Base-by-base conservation (phyloP, 331 rosid genomes). In the Malus hybrid region DNA sequence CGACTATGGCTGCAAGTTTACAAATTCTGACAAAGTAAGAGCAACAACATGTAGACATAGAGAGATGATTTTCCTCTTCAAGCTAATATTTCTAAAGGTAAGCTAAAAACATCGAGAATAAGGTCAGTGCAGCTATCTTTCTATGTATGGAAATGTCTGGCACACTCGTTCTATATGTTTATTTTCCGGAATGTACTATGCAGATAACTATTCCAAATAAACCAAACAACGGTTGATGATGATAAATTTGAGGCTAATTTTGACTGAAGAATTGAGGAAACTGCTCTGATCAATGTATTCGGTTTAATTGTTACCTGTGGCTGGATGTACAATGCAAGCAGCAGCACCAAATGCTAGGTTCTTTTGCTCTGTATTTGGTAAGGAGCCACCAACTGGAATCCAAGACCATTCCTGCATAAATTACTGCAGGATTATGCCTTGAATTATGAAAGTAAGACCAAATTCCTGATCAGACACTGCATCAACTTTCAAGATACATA, bases 241-340 rank as follows among this genome's bases (percentile, higher is more conserved):
- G 42, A 36, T 7, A 36, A 36, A 36, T 36, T 36, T 0, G 10
- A 36, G 42, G 42, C 42, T 36, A 36, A 36, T 36, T 36, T 36
- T 36, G 42, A 36, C 10, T 36, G 50, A 69, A 59, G 68, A 69
- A 32, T 72, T 66, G 32, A 55, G 31, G 42, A 36, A 68, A 44
- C 16, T 29, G 44, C 22, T 5, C 18, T 11, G 62, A 69, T 22
- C 67, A 15, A 69, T 70, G 54, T 57, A 31, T 55, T 46, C 6
- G 28, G 44, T 28, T 73, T 46, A 55, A 48, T 18, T 16, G 76
- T 67, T 83, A 85, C 97, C 97, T 79, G 99, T 94, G 78, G 99
- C 97, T 64, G 99, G 99, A 84, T 94, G 99, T 82, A 94, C 99
- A 97, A 94, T 87, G 84, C 97, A 85, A 67, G 99, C 99, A 82